A percentile compares a stretch with the other conserved stretches of the same genome.
phyloP scores from a whole-genome alignment of 208 protist species.

The Herpetomonas muscarum region DNA sequence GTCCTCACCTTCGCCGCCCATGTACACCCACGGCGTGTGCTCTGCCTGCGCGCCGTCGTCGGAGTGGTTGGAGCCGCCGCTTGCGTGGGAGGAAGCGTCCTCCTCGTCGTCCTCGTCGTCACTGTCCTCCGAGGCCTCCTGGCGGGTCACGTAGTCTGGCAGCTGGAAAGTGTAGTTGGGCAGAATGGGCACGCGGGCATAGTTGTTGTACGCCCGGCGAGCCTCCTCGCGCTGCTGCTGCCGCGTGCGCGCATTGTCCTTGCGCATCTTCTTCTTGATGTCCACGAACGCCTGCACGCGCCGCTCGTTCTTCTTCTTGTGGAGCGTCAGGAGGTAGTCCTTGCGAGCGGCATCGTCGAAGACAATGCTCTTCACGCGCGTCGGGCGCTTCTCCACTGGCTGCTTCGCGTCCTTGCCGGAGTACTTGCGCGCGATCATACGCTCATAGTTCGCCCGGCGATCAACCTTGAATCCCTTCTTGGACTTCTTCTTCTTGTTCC shows the following conservation, averaged over 20 bases:
- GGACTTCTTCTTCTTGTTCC: conserved; percentile 54
- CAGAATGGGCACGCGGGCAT: conserved; percentile 78
- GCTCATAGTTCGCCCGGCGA: conserved; percentile 67
- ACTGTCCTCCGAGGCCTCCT: conserved; percentile 27
- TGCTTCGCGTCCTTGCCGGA: conserved; percentile 42
- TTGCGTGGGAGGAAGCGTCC: conserved; percentile 12
- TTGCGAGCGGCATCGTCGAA: conserved; percentile 63
- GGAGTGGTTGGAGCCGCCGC: neutral
- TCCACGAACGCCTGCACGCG: conserved; percentile 86
- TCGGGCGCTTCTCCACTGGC: conserved; percentile 13
- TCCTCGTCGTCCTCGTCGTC: conserved; percentile 23
- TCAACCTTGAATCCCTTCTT: conserved; percentile 89
- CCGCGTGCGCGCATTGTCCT: conserved; percentile 61
- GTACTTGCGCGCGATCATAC: conserved; percentile 36
- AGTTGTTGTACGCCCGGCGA: conserved; percentile 80
- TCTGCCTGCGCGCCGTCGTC: neutral
- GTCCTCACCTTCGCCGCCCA: conserved; percentile 18
- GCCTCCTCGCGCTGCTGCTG: conserved; percentile 82
- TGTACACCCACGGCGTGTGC: conserved; percentile 34
- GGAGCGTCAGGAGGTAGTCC: conserved; percentile 73
- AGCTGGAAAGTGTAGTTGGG: conserved; percentile 83
- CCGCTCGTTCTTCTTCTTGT: conserved; percentile 86
- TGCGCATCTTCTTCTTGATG: conserved; percentile 57
- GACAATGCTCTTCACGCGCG: conserved; percentile 45
- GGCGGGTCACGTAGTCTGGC: conserved; percentile 22